These are phyloP conservation scores for Didymella pinodella DNA, from an alignment of 2,329 filamentous ascomycete genomes.

Conservation along the genomic window DNA sequence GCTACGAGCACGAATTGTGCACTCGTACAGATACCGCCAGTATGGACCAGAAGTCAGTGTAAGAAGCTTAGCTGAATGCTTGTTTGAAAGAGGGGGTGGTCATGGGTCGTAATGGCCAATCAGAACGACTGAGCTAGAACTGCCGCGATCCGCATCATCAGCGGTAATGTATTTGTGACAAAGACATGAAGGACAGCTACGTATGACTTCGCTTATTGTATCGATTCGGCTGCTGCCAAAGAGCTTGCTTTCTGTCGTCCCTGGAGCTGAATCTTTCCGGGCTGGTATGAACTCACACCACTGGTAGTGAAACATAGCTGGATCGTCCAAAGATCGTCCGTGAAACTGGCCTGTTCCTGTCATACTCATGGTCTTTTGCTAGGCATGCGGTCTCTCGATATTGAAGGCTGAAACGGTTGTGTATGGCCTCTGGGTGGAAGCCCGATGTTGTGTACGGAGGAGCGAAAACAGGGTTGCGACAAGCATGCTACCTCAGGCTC, in stretches of 20 bases:
- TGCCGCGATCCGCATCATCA: neutral
- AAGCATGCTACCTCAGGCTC: neutral
- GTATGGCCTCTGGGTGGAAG: neutral
- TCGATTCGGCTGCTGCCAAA: neutral
- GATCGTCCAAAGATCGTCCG: neutral
- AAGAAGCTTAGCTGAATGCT: slow-evolving; percentile 7
- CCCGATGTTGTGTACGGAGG: neutral
- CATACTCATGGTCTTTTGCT: neutral
- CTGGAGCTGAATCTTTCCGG: neutral
- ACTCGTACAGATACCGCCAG: slow-evolving; percentile 19
- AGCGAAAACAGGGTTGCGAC: no score
- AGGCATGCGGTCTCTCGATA: neutral
- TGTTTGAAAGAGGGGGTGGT: slow-evolving; percentile 20
- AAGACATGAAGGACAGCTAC: neutral
- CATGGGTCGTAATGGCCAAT: slow-evolving; percentile 10
- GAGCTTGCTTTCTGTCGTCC: neutral
- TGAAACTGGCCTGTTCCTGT: neutral
- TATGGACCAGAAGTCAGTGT: slow-evolving; percentile 11
- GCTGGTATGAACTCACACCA: neutral
- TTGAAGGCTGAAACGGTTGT: no score
- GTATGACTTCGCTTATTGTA: neutral
- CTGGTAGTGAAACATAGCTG: neutral
- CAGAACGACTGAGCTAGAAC: neutral
- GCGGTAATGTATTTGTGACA: slow-evolving; percentile 1
- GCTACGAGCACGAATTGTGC: slow-evolving; percentile 3